Conservation (phyloP, 2,329 filamentous ascomycete species). For the Aspergillaceae sp. region DNA sequence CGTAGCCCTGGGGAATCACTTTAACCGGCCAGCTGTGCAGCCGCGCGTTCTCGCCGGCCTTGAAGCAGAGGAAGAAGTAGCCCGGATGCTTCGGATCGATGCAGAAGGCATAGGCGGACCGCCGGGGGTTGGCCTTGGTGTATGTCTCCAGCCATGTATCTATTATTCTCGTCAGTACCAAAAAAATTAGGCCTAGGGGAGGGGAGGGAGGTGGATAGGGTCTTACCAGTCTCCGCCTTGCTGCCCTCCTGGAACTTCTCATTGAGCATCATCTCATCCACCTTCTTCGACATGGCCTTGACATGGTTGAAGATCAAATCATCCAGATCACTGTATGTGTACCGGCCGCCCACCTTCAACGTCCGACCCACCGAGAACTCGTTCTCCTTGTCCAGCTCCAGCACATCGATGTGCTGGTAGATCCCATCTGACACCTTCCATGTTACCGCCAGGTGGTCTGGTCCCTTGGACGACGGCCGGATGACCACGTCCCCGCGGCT, state of each 20-base stretch:
- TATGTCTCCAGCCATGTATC: conserved; percentile 95
- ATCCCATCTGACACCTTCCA: conserved; percentile 96
- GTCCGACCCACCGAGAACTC: conserved; percentile 87
- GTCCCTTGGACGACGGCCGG: conserved; percentile 86
- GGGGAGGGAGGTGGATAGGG: conserved; percentile 1
- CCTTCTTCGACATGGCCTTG: conserved; percentile 95
- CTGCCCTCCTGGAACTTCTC: conserved; percentile 86
- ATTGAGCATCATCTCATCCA: conserved; percentile 88
- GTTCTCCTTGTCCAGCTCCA: conserved; percentile 94
- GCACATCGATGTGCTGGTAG: conserved; percentile 96
- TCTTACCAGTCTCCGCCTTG: conserved; percentile 74
- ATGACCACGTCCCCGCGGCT: conserved; percentile 86
- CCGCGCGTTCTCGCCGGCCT: conserved; percentile 66
- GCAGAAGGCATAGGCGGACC: conserved; percentile 92
- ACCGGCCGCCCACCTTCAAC: conserved; percentile 77
- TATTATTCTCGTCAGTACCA: conserved; percentile 29
- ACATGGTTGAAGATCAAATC: conserved; percentile 96
- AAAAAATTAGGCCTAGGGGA: background rate
- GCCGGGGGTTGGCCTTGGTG: conserved; percentile 88
- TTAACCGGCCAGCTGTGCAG: conserved; percentile 78
- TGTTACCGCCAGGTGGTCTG: conserved; percentile 89
- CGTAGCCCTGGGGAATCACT: conserved; percentile 85
- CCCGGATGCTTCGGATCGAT: conserved; percentile 85
- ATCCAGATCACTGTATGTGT: conserved; percentile 90
- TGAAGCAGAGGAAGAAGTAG: conserved; percentile 95